Evolutionary conservation across 306 rosid genomes (phyloP), one percentile per base, ranked within the genome.

Genomic region (Begonia fuchsioides): DNA sequence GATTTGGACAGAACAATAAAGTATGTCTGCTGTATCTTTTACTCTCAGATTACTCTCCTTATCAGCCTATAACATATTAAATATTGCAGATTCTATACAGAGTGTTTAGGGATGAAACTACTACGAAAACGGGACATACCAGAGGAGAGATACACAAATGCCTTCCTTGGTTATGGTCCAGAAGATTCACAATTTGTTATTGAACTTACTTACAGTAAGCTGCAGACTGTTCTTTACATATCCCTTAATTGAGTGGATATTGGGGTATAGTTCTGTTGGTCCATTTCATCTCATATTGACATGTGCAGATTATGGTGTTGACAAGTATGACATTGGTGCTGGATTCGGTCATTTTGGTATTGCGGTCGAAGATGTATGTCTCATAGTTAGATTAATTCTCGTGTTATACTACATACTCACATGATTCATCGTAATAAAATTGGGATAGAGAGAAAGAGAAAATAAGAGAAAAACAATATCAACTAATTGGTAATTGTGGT

Each of bases 321-420:
- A 87, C 66, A 64, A 66, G 43, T 82, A 87, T 71, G 92, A 77
- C 62, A 82, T 82, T 50, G 96, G 92, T 47, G 51, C 72, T 64
- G 87, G 76, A 57, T 82, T 81, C 59, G 98, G 90, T 55, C 82
- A 83, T 68, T 81, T 80, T 68, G 94, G 96, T 51, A 32, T 92
- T 61, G 94, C 96, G 26, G 80, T 92, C 63, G 96, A 85, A 68
- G 94, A 92, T 79, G 98, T 92, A 63, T 77, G 98, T 26, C 35
- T 26, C 35, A 26, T 26, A 26, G 7, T 26, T 26, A 26, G 35
- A 26, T 26, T 5, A 26, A 26, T 26, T 26, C 32, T 26, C 35
- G 7, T 26, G 35, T 26, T 26, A 26, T 26, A 26, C 7, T 4
- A 26, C 35, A 26, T 26, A 26, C 35, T 26, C 7, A 26, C 35